Evolutionary conservation across 805 yeast species (phyloP), one percentile per base, ranked within the genome.

Genomic region (Wickerhamiella musiphila): DNA sequence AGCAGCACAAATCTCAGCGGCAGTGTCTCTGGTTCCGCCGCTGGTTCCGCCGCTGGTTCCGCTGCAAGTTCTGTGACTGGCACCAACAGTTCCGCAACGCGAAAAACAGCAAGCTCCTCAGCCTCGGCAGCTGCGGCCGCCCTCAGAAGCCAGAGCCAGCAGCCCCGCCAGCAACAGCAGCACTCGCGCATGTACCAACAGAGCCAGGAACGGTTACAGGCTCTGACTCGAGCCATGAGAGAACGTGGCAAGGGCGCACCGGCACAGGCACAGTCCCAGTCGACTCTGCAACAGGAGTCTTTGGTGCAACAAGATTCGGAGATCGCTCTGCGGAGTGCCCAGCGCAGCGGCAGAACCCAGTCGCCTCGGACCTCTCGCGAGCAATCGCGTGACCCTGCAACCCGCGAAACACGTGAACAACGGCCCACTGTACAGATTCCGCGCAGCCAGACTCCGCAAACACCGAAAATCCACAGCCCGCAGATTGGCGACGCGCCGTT

Each of bases 121-220:
- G 18, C 30, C 23, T 24, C 35, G 9, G 40, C 42, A 2, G 43
- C 40, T 8, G 31, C 41, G 6, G 37, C 40, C 4, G 42, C 42
- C 4, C 24, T 32, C 16, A 24, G 18, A 10, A 29, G 17, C 40
- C 36, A 6, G 12, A 21, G 20, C 12, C 21, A 20, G 28, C 28
- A 8, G 18, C 15, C 15, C 7, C 29, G 16, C 23, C 29, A 18
- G 11, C 13, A 12, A 22, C n/a, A 11, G n/a, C 29, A 18, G 16
- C 29, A 18, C 23, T 18, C 29, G 6, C 18, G 35, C 7, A 35
- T 42, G 5, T 45, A 43, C 37, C 39, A 35, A 26, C 46, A 42
- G 26, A 35, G 44, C 32, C 49, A 45, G 32, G 43, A 45, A 28
- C 33, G 44, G 9, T 33, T 39, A 20, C 33, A 34, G 9, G 48